These are phyloP conservation scores for Aspergillus neoniger DNA, from an alignment of 2,329 filamentous ascomycete genomes.

Conservation along the genomic window DNA sequence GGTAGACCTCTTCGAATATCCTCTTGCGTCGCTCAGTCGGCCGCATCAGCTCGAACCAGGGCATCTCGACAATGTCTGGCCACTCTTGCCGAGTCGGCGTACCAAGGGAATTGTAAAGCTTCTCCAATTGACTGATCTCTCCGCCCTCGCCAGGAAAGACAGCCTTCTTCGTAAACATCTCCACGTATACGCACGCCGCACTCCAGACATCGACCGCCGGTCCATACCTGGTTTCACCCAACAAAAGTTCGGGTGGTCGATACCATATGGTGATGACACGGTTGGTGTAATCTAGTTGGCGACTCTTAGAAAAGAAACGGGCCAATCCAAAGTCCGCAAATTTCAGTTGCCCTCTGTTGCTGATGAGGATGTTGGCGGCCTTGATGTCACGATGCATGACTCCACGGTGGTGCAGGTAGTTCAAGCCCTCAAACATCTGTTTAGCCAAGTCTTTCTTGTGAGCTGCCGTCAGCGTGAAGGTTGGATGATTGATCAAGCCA, in stretches of 20 bases:
- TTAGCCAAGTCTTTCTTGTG: constrained; percentile 93
- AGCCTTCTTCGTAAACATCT: constrained; percentile 90
- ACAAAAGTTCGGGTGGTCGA: constrained; percentile 81
- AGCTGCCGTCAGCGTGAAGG: constrained; percentile 77
- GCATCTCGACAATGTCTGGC: constrained; percentile 89
- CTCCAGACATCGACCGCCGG: constrained; percentile 95
- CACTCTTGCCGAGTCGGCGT: constrained; percentile 83
- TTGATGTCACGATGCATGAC: constrained; percentile 98
- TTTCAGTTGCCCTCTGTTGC: constrained; percentile 84
- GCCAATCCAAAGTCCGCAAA: constrained; percentile 95
- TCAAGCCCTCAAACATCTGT: constrained; percentile 89
- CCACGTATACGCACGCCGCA: constrained; percentile 91
- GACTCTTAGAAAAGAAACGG: constrained; percentile 90
- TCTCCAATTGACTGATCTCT: constrained; percentile 94
- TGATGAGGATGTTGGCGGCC: constrained; percentile 94
- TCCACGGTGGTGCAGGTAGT: constrained; percentile 90
- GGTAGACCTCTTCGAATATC: constrained; percentile 81
- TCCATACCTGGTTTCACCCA: constrained; percentile 88
- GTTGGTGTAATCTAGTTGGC: constrained; percentile 94
- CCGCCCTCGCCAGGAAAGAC: constrained; percentile 95
- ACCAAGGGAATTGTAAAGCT: constrained; percentile 90
- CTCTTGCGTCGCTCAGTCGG: constrained; percentile 72
- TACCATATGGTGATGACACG: constrained; percentile 99
- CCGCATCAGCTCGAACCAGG: constrained; percentile 91
- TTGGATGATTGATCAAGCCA: constrained; percentile 89